These are phyloP conservation scores for Magnusiomyces sp. DNA, from an alignment of 1,139 yeast genomes.

Conservation along the genomic window DNA sequence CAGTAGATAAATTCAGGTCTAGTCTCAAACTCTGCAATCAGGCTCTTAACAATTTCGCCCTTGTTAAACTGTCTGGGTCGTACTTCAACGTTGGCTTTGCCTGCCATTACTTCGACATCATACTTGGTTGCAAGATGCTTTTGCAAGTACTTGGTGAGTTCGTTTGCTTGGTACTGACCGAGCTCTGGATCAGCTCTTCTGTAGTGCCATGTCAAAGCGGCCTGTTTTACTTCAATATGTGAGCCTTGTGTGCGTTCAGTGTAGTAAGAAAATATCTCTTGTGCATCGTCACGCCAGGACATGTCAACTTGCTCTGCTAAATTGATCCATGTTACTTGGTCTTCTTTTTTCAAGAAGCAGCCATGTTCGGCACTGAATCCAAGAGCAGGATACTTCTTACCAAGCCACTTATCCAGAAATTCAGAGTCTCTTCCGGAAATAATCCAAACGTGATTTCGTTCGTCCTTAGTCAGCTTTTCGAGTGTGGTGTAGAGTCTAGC, in stretches of 20 bases:
- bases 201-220: constrained; percentile 97
- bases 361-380: constrained; percentile 98
- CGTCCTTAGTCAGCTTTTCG: constrained; percentile 58
- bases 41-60: constrained; percentile 86
- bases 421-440: constrained; percentile 93
- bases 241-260: constrained; percentile 91
- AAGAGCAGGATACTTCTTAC: constrained; percentile 43
- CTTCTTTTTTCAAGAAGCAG: constrained; percentile 75
- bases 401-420: constrained; percentile 85
- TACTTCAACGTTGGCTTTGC: constrained; percentile 94
- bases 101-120: constrained; percentile 94
- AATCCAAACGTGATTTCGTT: constrained; percentile 84
- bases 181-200: constrained; percentile 89
- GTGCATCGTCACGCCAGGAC: constrained; percentile 87
- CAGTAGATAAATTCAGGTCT: constrained; percentile 80
- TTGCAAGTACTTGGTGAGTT: constrained; percentile 57
- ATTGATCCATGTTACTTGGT: constrained; percentile 62
- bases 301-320: constrained; percentile 76
- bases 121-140: constrained; percentile 53
- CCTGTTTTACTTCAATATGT: constrained; percentile 76
- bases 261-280: constrained; percentile 59
- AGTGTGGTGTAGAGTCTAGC: constrained; percentile 57
- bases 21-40: constrained; percentile 35
- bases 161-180: constrained; percentile 77
- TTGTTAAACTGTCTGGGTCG: constrained; percentile 90